Evolutionary conservation across 1,139 yeast genomes (phyloP), one percentile per base, ranked within the genome.

Genomic region (Yamadazyma diddensiae): DNA sequence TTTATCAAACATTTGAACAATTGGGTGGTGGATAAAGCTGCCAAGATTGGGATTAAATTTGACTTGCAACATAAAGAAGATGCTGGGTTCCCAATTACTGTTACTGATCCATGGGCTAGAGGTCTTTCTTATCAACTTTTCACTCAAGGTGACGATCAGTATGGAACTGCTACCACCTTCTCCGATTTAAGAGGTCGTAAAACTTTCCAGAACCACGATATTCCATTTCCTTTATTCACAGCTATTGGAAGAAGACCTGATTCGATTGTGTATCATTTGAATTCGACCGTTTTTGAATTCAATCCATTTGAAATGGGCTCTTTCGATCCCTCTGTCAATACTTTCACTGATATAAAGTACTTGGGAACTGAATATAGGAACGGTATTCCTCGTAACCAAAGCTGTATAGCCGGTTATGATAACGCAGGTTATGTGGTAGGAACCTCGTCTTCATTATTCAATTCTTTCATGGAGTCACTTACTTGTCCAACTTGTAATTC

Each of bases 361-460:
- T 42, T 66, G 38, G 70, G 70, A 4, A 53, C 66, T 6, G 46
- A 54, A 1, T 59, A 60, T 10, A 43, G 43, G 25, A 57, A 61
- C 36, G 71, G 71, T 4, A 36, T 38, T 16, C 59, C 66, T 7
- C 17, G 19, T 5, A 47, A 49, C 28, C 50, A 45, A 11, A 41
- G 47, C 8, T 84, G 94, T 59, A 59, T 76, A 36, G 70, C 66
- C 10, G 94, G 94, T 2, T 79, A 72, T 42, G 94, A 84, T 55
- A 84, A 84, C 52, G 82, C 84, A 5, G 94, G 90, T 1, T 84
- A 75, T 53, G 64, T 82, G 25, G 59, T 83, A 57, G 94, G 94
- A 26, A 81, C 94, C 2, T 82, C 94, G 0, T 81, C 94, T 0
- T 70, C 92, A 1, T 63, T 87, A 36, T 87, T 86, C 62, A 85